These are phyloP conservation scores for Mortierella sp. DNA, from an alignment of 371 early-diverging fungal species.

Conservation along the genomic window DNA sequence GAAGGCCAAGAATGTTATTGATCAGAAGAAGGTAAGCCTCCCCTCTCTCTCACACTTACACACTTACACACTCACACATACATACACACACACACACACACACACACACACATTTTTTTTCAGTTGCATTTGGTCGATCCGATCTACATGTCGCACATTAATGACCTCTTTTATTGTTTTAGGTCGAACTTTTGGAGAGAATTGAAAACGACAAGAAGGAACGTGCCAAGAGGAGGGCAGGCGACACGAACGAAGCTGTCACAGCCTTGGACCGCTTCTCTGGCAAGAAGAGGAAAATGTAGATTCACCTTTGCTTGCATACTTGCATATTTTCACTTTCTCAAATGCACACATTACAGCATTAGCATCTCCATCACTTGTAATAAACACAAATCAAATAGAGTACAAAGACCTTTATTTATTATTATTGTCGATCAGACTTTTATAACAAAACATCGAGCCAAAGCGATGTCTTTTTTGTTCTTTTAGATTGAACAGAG, in stretches of 20 bases:
- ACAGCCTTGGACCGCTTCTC: conserved; percentile 66
- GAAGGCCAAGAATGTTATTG: conserved; percentile 85
- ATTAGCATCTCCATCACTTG: conserved; percentile 6
- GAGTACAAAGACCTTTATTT: background rate
- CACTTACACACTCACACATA: no score
- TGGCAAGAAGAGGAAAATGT: conserved; percentile 57
- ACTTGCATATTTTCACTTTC: background rate
- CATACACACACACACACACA: no score
- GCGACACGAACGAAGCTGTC: conserved; percentile 53
- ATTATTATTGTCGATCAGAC: background rate
- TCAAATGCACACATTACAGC: background rate
- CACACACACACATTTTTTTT: no score
- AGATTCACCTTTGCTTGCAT: background rate
- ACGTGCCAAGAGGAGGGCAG: conserved; percentile 55
- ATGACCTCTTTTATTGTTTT: conserved; percentile 4
- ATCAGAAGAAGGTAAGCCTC: conserved; percentile 67
- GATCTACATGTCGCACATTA: background rate
- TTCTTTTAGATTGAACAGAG: background rate
- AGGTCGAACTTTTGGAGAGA: conserved; percentile 59
- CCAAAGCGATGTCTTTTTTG: conserved; percentile 5
- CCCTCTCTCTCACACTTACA: background rate
- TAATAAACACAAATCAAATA: conserved; percentile 14
- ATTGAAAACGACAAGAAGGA: conserved; percentile 64
- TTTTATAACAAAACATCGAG: conserved; percentile 14
- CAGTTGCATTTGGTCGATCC: background rate